A percentile compares a stretch with the other conserved stretches of the same genome.
phyloP scores from a whole-genome alignment of 2,329 filamentous ascomycete species.

The Diaporthe vexans region DNA sequence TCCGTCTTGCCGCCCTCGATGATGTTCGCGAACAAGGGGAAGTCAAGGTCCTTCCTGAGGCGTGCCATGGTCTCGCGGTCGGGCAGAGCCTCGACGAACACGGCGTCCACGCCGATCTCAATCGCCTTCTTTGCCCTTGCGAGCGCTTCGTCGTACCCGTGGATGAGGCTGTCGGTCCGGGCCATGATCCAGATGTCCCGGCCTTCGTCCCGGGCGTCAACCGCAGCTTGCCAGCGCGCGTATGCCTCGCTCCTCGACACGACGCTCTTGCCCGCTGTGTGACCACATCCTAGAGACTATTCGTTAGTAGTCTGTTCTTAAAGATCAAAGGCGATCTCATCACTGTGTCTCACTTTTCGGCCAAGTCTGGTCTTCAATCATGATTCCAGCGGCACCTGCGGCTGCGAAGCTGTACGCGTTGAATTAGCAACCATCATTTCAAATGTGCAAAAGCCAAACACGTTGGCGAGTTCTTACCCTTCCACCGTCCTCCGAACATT shows the following conservation, averaged over 20 bases:
- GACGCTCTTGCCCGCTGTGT: conserved; percentile 10
- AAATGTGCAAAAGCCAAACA: not conserved
- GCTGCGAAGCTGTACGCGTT: not conserved
- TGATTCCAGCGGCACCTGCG: conserved; percentile 1
- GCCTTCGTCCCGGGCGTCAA: not conserved
- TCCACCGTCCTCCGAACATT: conserved; percentile 11
- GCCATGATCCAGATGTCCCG: conserved; percentile 1
- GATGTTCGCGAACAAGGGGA: not conserved
- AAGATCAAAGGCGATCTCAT: not conserved
- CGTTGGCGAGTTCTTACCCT: not conserved
- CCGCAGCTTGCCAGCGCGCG: conserved; percentile 6
- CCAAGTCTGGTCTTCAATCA: conserved; percentile 13
- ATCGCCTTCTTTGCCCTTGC: not conserved
- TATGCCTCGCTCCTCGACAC: conserved; percentile 9
- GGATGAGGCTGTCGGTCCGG: conserved; percentile 14
- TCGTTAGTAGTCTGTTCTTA: not conserved
- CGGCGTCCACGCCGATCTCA: conserved; percentile 15
- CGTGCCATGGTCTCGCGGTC: not conserved
- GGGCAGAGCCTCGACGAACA: conserved; percentile 1
- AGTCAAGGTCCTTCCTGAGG: not conserved
- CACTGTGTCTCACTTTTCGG: not conserved
- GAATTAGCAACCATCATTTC: not conserved
- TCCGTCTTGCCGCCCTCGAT: conserved; percentile 19
- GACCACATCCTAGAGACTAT: not conserved
- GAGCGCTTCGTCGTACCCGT: not conserved